These are phyloP conservation scores for Leccinum holopus DNA, from an alignment of 1,284 basidiomycete genomes.

Conservation along the genomic window DNA sequence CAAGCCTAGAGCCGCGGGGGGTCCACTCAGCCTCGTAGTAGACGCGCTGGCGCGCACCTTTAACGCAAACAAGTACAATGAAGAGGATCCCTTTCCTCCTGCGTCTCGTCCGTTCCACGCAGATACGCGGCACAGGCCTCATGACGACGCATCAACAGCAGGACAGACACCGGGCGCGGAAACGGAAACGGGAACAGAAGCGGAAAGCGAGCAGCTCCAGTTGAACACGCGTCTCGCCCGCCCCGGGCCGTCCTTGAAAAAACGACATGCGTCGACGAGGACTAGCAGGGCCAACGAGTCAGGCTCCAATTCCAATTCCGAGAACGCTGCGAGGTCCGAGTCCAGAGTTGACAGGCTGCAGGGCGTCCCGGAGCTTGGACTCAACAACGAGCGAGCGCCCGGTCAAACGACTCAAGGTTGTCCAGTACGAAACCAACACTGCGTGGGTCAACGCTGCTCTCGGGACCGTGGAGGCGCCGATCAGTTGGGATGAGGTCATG, in stretches of 20 bases:
- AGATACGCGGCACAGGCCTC: not conserved
- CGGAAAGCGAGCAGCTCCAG: slow-evolving; percentile 16
- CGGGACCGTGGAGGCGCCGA: slow-evolving; percentile 22
- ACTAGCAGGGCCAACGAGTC: slow-evolving; percentile 1
- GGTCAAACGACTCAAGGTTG: slow-evolving; percentile 20
- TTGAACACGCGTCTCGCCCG: slow-evolving; percentile 19
- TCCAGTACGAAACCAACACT: slow-evolving; percentile 24
- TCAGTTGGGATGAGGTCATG: slow-evolving; percentile 17
- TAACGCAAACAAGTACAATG: slow-evolving; percentile 25
- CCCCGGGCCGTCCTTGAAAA: not conserved
- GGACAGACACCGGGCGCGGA: slow-evolving; percentile 20
- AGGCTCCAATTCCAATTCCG: slow-evolving; percentile 16
- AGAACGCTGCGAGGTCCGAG: slow-evolving; percentile 3
- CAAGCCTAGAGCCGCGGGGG: not conserved
- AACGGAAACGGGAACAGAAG: slow-evolving; percentile 17
- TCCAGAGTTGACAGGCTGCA: not conserved
- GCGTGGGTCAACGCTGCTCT: slow-evolving; percentile 25
- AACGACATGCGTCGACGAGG: not conserved
- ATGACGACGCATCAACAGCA: not conserved
- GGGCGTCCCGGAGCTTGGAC: not conserved
- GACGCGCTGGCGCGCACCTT: slow-evolving; percentile 29
- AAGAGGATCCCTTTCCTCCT: not conserved
- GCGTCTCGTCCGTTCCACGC: not conserved
- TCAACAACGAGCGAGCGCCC: slow-evolving; percentile 16
- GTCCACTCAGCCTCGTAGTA: slow-evolving; percentile 22